phyloP scores from a whole-genome alignment of 2,329 filamentous ascomycete genomes.

The Fusarium oxysporum region DNA sequence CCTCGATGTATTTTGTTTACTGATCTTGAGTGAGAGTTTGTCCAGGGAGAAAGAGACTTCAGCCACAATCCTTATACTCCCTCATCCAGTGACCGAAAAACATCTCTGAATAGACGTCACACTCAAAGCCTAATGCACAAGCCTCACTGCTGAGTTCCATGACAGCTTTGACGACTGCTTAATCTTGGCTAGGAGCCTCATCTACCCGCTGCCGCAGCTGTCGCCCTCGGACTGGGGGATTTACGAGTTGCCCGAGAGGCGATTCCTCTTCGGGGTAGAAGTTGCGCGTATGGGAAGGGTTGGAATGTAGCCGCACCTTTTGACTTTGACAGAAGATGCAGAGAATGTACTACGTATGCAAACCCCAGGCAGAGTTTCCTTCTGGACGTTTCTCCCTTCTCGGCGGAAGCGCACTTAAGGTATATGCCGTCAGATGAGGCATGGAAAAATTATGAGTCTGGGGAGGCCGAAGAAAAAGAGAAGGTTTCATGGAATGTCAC shows the following conservation, averaged over 20 bases:
- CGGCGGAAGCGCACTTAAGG: conserved; percentile 8
- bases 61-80: conserved; percentile 24
- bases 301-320: conserved; percentile 29
- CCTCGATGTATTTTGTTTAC: background rate
- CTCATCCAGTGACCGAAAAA: background rate
- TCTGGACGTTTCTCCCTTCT: conserved; percentile 22
- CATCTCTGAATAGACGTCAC: conserved; percentile 9
- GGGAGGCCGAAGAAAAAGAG: conserved; percentile 15
- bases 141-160: conserved; percentile 6
- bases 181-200: conserved; percentile 22
- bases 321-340: conserved; percentile 8
- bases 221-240: background rate
- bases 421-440: background rate
- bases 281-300: background rate
- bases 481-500: conserved; percentile 19
- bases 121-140: background rate
- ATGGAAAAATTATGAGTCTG: conserved; percentile 3
- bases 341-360: background rate
- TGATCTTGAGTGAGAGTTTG: conserved; percentile 12
- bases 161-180: conserved; percentile 5
- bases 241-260: background rate
- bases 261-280: conserved; percentile 2
- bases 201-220: background rate
- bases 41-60: conserved; percentile 17
- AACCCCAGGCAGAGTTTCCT: conserved; percentile 8